A percentile compares a stretch with the other conserved stretches of the same genome.
phyloP scores from a whole-genome alignment of 331 rosid genomes.

The Malus hybrid region DNA sequence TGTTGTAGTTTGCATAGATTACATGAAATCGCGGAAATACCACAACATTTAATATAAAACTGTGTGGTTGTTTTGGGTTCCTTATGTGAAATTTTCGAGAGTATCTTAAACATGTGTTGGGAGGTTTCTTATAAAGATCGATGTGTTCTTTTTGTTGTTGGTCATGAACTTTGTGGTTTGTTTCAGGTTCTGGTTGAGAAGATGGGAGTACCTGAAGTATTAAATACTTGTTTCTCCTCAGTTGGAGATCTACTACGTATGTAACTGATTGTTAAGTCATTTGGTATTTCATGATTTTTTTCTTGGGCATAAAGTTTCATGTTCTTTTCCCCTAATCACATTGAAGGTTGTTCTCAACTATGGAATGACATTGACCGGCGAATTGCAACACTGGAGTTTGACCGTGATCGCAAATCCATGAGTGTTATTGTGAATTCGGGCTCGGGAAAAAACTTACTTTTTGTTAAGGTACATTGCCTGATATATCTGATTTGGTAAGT shows the following conservation, averaged over 20 bases:
- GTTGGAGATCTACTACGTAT: slow-evolving; percentile 23
- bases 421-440: slow-evolving; percentile 29
- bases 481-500: background rate
- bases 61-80: background rate
- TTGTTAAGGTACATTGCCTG: slow-evolving; percentile 30
- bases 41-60: no score
- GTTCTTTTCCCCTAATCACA: background rate
- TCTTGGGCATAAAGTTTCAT: background rate
- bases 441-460: slow-evolving; percentile 27
- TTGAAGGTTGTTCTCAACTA: slow-evolving; percentile 27
- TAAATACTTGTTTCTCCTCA: slow-evolving; percentile 4
- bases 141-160: background rate
- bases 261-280: slow-evolving; percentile 1
- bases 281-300: background rate
- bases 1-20: background rate
- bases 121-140: background rate
- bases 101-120: background rate
- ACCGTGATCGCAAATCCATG: slow-evolving; percentile 45
- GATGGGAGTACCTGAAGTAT: slow-evolving; percentile 33
- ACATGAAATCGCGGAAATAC: background rate
- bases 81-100: background rate
- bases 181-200: slow-evolving; percentile 37
- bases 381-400: slow-evolving; percentile 51
- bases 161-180: background rate
- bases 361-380: slow-evolving; percentile 29